These are phyloP conservation scores for Fragilaria radians DNA, from an alignment of 108 stramenopile species.

Conservation along the genomic window DNA sequence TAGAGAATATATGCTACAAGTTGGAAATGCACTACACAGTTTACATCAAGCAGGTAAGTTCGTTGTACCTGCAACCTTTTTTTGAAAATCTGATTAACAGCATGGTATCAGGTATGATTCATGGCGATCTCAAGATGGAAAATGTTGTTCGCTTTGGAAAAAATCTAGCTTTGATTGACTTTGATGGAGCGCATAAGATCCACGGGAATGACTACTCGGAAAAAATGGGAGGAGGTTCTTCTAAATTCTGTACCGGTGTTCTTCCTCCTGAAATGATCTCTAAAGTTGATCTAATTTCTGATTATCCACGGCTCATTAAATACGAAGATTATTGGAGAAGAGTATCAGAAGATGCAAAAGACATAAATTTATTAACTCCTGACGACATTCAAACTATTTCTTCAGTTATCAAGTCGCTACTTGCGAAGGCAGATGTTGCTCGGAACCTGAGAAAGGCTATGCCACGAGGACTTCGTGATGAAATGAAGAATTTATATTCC, in stretches of 20 bases:
- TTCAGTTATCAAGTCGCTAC: background rate
- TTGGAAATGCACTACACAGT: slow-evolving; percentile 19
- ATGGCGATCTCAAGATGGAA: slow-evolving; percentile 20
- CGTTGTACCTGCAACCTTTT: background rate
- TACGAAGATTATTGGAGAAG: background rate
- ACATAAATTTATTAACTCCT: too few species aligned
- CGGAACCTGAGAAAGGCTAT: background rate
- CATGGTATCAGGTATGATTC: slow-evolving; percentile 8
- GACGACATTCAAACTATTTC: background rate
- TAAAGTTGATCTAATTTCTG: background rate
- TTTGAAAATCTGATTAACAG: slow-evolving; percentile 3
- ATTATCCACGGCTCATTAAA: background rate
- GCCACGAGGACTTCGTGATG: background rate
- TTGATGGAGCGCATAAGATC: slow-evolving; percentile 11
- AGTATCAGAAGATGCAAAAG: background rate
- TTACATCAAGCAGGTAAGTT: slow-evolving; percentile 26
- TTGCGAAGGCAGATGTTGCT: slow-evolving; percentile 1
- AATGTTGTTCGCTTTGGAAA: slow-evolving; percentile 17
- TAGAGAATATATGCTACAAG: slow-evolving; percentile 10
- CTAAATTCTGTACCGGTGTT: background rate
- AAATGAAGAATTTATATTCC: background rate
- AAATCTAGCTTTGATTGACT: slow-evolving; percentile 18
- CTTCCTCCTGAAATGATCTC: slow-evolving; percentile 2
- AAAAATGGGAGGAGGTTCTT: background rate
- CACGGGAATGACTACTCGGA: too few species aligned